phyloP scores from a whole-genome alignment of 306 rosid genomes.

The Macrotyloma uniflorum region DNA sequence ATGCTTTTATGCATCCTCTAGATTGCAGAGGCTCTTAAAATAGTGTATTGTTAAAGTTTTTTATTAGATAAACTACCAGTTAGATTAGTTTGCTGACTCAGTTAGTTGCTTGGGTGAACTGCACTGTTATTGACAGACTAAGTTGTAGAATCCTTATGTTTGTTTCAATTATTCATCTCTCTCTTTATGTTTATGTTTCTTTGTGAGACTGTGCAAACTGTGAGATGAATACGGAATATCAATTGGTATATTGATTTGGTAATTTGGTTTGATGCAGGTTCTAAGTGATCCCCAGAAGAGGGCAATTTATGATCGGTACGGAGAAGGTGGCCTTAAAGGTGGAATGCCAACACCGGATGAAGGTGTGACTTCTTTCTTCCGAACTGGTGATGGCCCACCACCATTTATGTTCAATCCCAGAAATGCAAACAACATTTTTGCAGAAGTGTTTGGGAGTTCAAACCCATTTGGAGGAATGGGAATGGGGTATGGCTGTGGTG shows the following conservation, averaged over 20 bases:
- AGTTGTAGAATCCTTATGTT: background rate
- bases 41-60: background rate
- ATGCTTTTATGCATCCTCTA: background rate
- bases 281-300: constrained; percentile 92
- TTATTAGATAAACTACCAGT: background rate
- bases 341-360: constrained; percentile 67
- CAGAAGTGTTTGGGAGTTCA: constrained; percentile 77
- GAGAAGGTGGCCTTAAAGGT: constrained; percentile 84
- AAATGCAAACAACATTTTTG: constrained; percentile 72
- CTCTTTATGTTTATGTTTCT: background rate
- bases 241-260: constrained; percentile 13
- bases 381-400: constrained; percentile 66
- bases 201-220: background rate
- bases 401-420: constrained; percentile 83
- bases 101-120: background rate
- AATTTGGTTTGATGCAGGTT: constrained; percentile 55
- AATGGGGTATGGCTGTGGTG: constrained; percentile 55
- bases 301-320: constrained; percentile 82
- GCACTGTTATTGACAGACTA: background rate
- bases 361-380: constrained; percentile 73
- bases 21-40: background rate
- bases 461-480: constrained; percentile 82
- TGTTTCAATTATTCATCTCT: constrained; percentile 1
- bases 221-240: constrained; percentile 22
- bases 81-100: background rate